These are phyloP conservation scores for Vigna radiata DNA, from an alignment of 306 rosid species.

Conservation along the genomic window DNA sequence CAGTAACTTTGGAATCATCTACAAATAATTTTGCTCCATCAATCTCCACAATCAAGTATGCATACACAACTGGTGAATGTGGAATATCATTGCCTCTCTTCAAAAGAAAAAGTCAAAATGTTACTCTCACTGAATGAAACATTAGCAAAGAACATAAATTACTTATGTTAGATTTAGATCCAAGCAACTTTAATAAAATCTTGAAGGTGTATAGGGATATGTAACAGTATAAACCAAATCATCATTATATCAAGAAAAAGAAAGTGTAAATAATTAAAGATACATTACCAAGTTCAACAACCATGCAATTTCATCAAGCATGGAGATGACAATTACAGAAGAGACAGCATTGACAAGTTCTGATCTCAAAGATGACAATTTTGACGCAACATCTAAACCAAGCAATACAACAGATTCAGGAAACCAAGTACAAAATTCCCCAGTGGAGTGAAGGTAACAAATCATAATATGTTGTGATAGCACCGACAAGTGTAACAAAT, in stretches of 20 bases:
- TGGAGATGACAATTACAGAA: constrained; percentile 81
- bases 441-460: too few species aligned
- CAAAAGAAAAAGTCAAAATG: constrained; percentile 42
- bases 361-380: constrained; percentile 75
- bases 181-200: constrained; percentile 33
- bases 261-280: constrained; percentile 35
- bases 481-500: too few species aligned
- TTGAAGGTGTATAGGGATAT: constrained; percentile 28
- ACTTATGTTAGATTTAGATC: constrained; percentile 16
- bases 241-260: constrained; percentile 34
- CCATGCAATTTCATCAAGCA: constrained; percentile 99
- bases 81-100: constrained; percentile 98
- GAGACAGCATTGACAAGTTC: constrained; percentile 75
- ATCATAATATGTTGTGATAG: too few species aligned
- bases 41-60: constrained; percentile 88
- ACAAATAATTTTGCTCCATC: constrained; percentile 80
- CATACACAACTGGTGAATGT: constrained; percentile 94
- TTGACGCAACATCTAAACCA: constrained; percentile 84
- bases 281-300: constrained; percentile 85
- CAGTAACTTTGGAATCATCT: constrained; percentile 71
- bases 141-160: constrained; percentile 38
- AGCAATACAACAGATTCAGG: too few species aligned
- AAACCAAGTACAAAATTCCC: too few species aligned
- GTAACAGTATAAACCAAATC: constrained; percentile 23
- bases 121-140: constrained; percentile 34